Conservation (phyloP, 1,284 basidiomycete species). For the Cystobasidiaceae sp. region DNA sequence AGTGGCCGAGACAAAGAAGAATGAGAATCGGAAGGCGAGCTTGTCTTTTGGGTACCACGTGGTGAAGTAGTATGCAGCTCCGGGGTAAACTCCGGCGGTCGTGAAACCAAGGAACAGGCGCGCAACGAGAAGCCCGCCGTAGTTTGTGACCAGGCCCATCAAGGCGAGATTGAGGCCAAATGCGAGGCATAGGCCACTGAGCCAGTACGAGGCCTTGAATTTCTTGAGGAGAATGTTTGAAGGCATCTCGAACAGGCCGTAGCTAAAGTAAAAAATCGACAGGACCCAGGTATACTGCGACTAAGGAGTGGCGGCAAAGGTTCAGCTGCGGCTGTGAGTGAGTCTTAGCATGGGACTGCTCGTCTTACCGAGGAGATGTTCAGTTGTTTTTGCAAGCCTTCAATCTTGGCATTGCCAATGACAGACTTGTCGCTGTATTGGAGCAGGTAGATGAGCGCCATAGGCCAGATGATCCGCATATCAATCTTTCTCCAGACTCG, state of each 20-base stretch:
- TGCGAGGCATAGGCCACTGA: constrained; percentile 1
- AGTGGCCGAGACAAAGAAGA: constrained; percentile 3
- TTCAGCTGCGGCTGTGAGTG: background rate
- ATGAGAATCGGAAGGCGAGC: constrained; percentile 5
- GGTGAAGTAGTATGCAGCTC: constrained; percentile 6
- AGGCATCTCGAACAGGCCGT: constrained; percentile 11
- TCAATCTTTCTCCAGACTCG: constrained; percentile 4
- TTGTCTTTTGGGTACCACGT: background rate
- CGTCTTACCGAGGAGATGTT: constrained; percentile 14
- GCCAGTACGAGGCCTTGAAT: constrained; percentile 9
- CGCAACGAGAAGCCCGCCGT: constrained; percentile 7
- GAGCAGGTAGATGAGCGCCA: constrained; percentile 9
- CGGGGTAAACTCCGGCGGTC: constrained; percentile 2
- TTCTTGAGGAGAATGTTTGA: constrained; percentile 10
- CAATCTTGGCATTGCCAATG: constrained; percentile 18
- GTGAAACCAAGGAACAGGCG: background rate
- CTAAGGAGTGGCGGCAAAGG: background rate
- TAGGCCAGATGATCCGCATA: constrained; percentile 11
- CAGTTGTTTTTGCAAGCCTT: background rate
- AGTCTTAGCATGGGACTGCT: no score
- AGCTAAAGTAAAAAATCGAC: constrained; percentile 10
- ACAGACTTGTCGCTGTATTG: constrained; percentile 13
- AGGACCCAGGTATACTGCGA: constrained; percentile 10
- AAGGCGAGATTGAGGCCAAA: constrained; percentile 5
- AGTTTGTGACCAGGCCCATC: constrained; percentile 5